Base-by-base conservation (phyloP, 495 filamentous ascomycete genomes). In the Penicillium bovifimosum region DNA sequence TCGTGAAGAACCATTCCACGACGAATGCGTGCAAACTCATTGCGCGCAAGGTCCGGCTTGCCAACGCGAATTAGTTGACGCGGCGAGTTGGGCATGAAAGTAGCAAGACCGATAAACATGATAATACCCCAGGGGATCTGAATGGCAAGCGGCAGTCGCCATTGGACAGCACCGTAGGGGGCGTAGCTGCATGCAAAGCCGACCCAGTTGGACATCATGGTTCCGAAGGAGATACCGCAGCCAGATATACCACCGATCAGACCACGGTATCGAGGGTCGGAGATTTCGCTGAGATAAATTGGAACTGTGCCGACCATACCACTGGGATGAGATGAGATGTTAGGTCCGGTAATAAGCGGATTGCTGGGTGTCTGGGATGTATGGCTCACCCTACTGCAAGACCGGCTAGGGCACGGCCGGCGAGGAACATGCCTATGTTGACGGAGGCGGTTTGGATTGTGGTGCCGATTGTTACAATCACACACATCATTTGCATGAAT, bases 381-480 rank as follows among this genome's bases (percentile, higher is more conserved):
- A 34, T 17, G 13, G 60, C 70, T 61, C 55, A 75, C 72, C 80
- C 80, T 16, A 81, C 79, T 20, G 77, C 79, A 54, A 70, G 69
- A 10, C 80, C 80, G n/a, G 79, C 77, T 38, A 83, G 56, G 6
- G 62, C 72, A 20, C 80, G 78, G 14, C 79, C 80, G 3, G 77
- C 77, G 28, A 83, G 72, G 58, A 81, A 81, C 79, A 81, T 83
- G 27, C 76, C 79, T 39, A 81, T 79, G 42, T 80, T 83, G 32
- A 81, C 66, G 8, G 78, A 73, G 8, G 76, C 79, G 0, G 80
- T 80, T 52, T 82, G 79, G 53, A 83, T 78, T 20, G 69, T 59
- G 2, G 74, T 78, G 32, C 79, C 80, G 38, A 82, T 74, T 1
- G 79, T 82, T 20, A 83, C 79, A 38, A 83, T 62, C 11, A 80